A percentile compares a stretch with the other conserved stretches of the same genome.
These are phyloP conservation scores for Aspergillus uvarum DNA, from an alignment of 2,329 filamentous ascomycete species.

Conservation along the genomic window DNA sequence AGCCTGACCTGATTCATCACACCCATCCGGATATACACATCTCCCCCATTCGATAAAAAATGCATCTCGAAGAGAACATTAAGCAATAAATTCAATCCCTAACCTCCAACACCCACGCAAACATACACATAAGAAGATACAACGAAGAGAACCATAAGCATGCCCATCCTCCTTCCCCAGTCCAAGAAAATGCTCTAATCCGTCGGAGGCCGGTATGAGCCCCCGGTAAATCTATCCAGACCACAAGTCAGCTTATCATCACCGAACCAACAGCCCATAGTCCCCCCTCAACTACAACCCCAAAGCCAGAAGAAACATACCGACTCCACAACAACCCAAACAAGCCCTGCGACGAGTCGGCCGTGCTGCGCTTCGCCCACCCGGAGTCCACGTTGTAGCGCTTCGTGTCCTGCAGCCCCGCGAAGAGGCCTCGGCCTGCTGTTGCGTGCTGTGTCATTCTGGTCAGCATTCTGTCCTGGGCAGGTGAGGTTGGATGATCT, in stretches of 20 bases:
- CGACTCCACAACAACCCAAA: slow-evolving; percentile 21
- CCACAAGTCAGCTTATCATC: not conserved
- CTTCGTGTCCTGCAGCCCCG: slow-evolving; percentile 40
- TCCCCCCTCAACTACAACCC: not conserved
- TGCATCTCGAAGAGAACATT: no score
- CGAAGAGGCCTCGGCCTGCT: slow-evolving; percentile 39
- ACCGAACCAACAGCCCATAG: no score
- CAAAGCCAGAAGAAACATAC: slow-evolving; percentile 17
- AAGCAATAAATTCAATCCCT: not conserved
- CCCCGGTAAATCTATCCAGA: not conserved
- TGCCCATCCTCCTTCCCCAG: not conserved
- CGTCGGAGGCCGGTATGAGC: slow-evolving; percentile 1
- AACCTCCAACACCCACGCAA: not conserved
- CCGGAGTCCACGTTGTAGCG: slow-evolving; percentile 40
- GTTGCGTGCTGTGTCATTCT: slow-evolving; percentile 28
- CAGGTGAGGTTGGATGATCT: no score
- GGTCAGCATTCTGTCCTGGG: not conserved
- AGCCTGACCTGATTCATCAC: no score
- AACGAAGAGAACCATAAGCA: no score
- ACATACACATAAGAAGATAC: not conserved
- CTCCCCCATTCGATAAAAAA: no score
- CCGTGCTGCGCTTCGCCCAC: slow-evolving; percentile 33
- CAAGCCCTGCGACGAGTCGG: slow-evolving; percentile 14
- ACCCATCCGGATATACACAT: no score
- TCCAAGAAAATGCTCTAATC: not conserved